Percentiles rank a stretch among this genome's conserved stretches.
phyloP scores from a whole-genome alignment of 2,329 filamentous ascomycete genomes.

The Aspergillus floridensis region DNA sequence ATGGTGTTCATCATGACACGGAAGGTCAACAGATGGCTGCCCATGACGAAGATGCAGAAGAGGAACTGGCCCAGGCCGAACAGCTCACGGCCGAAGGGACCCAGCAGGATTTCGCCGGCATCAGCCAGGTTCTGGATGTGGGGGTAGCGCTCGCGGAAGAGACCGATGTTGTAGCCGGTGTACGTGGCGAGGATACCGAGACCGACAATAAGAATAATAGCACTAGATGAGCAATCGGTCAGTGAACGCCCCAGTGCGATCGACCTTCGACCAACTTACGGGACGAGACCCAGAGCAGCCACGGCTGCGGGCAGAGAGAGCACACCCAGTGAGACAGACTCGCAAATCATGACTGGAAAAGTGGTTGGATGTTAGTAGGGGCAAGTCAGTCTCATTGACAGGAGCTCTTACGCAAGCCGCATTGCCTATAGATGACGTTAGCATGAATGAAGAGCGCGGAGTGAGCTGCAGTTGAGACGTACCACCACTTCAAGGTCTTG shows the following conservation, averaged over 20 bases:
- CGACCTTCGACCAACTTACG: slow-evolving; percentile 30
- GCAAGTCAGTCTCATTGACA: neutral
- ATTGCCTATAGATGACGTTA: slow-evolving; percentile 41
- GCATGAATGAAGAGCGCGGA: slow-evolving; percentile 16
- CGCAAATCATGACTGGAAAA: slow-evolving; percentile 51
- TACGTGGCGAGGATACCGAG: slow-evolving; percentile 57
- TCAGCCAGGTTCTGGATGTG: slow-evolving; percentile 66
- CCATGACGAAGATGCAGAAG: slow-evolving; percentile 67
- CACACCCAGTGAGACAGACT: slow-evolving; percentile 56
- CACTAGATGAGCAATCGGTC: slow-evolving; percentile 28
- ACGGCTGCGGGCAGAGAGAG: slow-evolving; percentile 54
- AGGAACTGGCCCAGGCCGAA: slow-evolving; percentile 61
- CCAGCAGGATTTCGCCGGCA: slow-evolving; percentile 61
- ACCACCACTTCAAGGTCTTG: slow-evolving; percentile 46
- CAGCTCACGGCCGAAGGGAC: slow-evolving; percentile 60
- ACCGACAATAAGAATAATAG: slow-evolving; percentile 53
- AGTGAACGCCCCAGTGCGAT: neutral
- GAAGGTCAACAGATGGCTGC: slow-evolving; percentile 68
- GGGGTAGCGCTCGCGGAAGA: slow-evolving; percentile 57
- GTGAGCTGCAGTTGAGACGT: slow-evolving; percentile 1
- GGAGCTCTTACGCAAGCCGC: slow-evolving; percentile 32
- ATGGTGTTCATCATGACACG: slow-evolving; percentile 66
- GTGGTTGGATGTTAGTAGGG: neutral
- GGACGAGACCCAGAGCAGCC: slow-evolving; percentile 51
- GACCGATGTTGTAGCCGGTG: slow-evolving; percentile 58